Conservation (phyloP, 2,329 filamentous ascomycete species). For the Monosporascus sp. region DNA sequence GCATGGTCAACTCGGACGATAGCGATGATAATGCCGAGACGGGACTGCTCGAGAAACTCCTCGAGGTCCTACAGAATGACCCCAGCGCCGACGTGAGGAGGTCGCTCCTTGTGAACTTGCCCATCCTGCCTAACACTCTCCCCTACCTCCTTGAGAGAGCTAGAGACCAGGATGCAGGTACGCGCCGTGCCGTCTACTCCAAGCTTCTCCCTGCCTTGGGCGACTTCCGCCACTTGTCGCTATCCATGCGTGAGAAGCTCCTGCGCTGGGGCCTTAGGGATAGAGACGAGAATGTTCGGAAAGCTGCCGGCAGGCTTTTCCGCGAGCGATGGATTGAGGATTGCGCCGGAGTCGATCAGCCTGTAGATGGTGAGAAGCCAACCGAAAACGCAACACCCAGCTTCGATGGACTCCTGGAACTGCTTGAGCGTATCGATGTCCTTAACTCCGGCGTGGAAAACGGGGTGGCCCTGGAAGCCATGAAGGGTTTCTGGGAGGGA, state of each 20-base stretch:
- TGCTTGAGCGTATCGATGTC: slow-evolving; percentile 90
- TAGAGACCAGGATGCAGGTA: slow-evolving; percentile 79
- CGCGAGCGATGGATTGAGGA: slow-evolving; percentile 97
- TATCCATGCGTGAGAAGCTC: slow-evolving; percentile 93
- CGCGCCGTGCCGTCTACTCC: slow-evolving; percentile 80
- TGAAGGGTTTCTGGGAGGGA: slow-evolving; percentile 94
- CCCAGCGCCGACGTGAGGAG: slow-evolving; percentile 89
- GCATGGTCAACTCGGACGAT: slow-evolving; percentile 63
- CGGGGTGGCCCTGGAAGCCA: slow-evolving; percentile 87
- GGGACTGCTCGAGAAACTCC: slow-evolving; percentile 73
- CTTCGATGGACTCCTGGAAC: slow-evolving; percentile 79
- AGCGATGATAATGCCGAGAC: slow-evolving; percentile 63
- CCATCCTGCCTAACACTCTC: slow-evolving; percentile 74
- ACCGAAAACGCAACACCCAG: slow-evolving; percentile 58
- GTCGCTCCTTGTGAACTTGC: slow-evolving; percentile 84
- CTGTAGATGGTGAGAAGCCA: slow-evolving; percentile 51
- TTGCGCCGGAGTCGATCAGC: slow-evolving; percentile 65
- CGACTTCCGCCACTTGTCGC: slow-evolving; percentile 88
- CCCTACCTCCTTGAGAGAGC: slow-evolving; percentile 87
- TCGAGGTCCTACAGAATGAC: slow-evolving; percentile 89
- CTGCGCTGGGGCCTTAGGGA: slow-evolving; percentile 92
- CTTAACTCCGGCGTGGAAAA: slow-evolving; percentile 85
- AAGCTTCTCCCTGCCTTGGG: slow-evolving; percentile 81
- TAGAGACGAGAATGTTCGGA: slow-evolving; percentile 88
- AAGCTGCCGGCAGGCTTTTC: slow-evolving; percentile 85